phyloP scores from a whole-genome alignment of 2,329 filamentous ascomycete species.

The Clarireedia monteithiana region DNA sequence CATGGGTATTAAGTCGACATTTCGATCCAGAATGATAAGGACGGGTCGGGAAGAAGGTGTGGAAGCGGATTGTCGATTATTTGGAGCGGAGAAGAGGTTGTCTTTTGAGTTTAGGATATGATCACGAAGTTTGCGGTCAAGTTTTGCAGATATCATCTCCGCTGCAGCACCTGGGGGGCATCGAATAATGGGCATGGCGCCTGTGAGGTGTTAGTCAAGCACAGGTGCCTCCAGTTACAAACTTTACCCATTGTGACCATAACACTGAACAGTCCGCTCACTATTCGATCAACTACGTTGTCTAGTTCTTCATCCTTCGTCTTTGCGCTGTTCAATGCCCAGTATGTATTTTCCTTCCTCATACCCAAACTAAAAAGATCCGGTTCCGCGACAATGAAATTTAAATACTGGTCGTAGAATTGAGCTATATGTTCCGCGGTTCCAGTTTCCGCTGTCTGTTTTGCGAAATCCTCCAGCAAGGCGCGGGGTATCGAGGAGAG shows the following conservation, averaged over 20 bases:
- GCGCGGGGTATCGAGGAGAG: slow-evolving; percentile 86
- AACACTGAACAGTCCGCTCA: slow-evolving; percentile 94
- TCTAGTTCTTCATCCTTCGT: slow-evolving; percentile 89
- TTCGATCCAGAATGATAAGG: slow-evolving; percentile 87
- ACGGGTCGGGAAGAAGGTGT: slow-evolving; percentile 75
- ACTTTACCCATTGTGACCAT: slow-evolving; percentile 88
- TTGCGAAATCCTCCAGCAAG: slow-evolving; percentile 88
- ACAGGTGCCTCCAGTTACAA: neutral
- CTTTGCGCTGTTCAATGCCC: slow-evolving; percentile 88
- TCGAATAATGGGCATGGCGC: slow-evolving; percentile 88
- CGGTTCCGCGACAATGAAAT: slow-evolving; percentile 93
- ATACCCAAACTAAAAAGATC: slow-evolving; percentile 92
- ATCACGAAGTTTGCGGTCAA: slow-evolving; percentile 91
- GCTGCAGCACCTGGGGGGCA: slow-evolving; percentile 90
- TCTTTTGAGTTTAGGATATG: slow-evolving; percentile 97
- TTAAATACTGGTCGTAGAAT: slow-evolving; percentile 92
- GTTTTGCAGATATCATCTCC: slow-evolving; percentile 86
- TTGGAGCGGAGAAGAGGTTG: slow-evolving; percentile 71
- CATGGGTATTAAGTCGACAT: slow-evolving; percentile 94
- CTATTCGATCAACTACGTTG: slow-evolving; percentile 78
- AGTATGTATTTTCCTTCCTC: slow-evolving; percentile 85
- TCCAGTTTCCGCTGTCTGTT: slow-evolving; percentile 74
- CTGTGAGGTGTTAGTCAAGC: slow-evolving; percentile 36
- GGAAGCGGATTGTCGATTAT: slow-evolving; percentile 48
- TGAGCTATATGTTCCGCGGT: slow-evolving; percentile 88